Evolutionary conservation across 2,329 filamentous ascomycete genomes (phyloP).

Genomic region (Exophiala spinifera): DNA sequence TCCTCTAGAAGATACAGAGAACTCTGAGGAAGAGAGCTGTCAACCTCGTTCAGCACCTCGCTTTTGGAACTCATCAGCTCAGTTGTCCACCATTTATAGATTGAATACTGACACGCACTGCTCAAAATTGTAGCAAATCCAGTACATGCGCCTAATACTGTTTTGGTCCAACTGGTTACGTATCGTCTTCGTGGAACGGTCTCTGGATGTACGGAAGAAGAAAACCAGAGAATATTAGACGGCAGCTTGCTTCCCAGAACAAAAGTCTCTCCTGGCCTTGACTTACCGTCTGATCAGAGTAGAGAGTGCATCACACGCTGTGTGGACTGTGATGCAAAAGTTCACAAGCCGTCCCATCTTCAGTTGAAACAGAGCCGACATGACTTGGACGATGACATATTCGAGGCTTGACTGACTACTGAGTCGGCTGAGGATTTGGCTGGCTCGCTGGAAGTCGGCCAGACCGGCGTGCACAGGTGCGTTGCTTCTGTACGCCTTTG

Average conservation of each 20-base stretch:
- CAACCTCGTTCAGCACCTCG: not conserved
- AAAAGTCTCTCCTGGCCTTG: too few relatives aligned
- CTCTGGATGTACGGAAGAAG: not conserved
- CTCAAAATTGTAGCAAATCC: slow-evolving; percentile 3
- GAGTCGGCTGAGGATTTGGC: not conserved
- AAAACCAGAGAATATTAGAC: too few relatives aligned
- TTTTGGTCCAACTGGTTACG: not conserved
- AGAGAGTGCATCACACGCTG: not conserved
- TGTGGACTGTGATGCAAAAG: not conserved
- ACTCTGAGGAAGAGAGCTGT: not conserved
- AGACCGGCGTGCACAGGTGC: not conserved
- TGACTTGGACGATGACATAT: not conserved
- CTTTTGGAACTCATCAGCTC: not conserved
- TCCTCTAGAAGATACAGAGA: not conserved
- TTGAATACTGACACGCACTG: not conserved
- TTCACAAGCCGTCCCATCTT: not conserved
- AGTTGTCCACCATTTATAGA: not conserved
- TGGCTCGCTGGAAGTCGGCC: not conserved
- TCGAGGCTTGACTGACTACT: not conserved
- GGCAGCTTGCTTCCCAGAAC: too few relatives aligned
- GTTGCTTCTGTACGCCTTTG: not conserved
- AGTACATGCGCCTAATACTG: not conserved
- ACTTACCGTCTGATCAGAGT: not conserved
- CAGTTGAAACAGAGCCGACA: not conserved
- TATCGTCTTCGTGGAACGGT: not conserved